A percentile compares a stretch with the other conserved stretches of the same genome.
These are phyloP conservation scores for Tricholoma sp. DNA, from an alignment of 768 basidiomycete species.

Conservation along the genomic window DNA sequence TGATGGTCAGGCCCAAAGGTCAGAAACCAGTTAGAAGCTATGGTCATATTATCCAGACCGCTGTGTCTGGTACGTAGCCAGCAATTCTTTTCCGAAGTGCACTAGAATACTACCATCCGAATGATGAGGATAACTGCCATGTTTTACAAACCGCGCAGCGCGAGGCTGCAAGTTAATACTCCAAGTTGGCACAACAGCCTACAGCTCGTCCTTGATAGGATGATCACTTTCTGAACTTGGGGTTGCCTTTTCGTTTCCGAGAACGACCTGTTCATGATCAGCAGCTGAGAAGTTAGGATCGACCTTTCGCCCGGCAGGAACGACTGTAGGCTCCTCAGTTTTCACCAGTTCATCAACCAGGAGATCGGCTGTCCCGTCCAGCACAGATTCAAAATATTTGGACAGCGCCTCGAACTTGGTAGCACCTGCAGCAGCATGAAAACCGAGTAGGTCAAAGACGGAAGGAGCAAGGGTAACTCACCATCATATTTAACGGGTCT, in stretches of 20 bases:
- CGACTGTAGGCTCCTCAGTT: conserved; percentile 30
- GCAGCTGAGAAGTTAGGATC: not conserved
- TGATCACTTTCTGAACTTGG: conserved; percentile 1
- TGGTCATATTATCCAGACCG: no score
- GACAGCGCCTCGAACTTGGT: conserved; percentile 72
- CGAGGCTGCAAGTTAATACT: not conserved
- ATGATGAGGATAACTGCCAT: not conserved
- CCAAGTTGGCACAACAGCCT: not conserved
- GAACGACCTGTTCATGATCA: conserved; percentile 1
- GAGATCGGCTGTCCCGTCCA: conserved; percentile 65
- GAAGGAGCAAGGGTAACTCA: conserved; percentile 17
- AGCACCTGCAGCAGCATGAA: conserved; percentile 37
- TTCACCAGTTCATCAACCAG: conserved; percentile 34
- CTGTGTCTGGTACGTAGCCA: no score
- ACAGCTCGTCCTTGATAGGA: conserved; percentile 17
- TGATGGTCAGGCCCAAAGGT: no score
- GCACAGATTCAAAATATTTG: conserved; percentile 66
- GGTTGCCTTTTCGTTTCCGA: conserved; percentile 4
- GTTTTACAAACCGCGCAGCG: not conserved
- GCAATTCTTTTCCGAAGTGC: no score
- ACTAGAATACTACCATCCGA: no score
- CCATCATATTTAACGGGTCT: conserved; percentile 65
- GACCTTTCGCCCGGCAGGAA: conserved; percentile 30
- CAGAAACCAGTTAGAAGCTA: no score
- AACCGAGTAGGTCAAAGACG: not conserved